A percentile compares a stretch with the other conserved stretches of the same genome.
Conservation (phyloP, 2,329 filamentous ascomycete genomes). For the Claviceps digitariae region DNA sequence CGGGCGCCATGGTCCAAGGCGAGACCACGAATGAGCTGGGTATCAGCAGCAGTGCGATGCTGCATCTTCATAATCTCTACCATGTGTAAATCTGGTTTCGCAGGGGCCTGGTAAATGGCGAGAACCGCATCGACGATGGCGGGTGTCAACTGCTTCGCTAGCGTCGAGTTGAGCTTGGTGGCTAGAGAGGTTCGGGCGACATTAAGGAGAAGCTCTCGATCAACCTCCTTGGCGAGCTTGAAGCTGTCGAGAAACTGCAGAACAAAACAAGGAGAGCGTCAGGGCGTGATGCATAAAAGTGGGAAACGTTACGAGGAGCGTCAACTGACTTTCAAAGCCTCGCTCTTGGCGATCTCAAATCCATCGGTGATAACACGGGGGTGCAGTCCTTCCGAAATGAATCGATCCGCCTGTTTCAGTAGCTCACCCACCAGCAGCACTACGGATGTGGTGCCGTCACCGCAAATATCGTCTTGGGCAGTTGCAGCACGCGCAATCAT, state of each 20-base stretch:
- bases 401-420: constrained; percentile 91
- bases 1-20: constrained; percentile 90
- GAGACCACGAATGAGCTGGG: constrained; percentile 84
- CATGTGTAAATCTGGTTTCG: constrained; percentile 97
- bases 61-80: constrained; percentile 99
- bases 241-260: constrained; percentile 83
- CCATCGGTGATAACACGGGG: constrained; percentile 94
- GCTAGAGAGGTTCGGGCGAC: constrained; percentile 90
- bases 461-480: constrained; percentile 95
- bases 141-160: constrained; percentile 84
- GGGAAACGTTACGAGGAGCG: not conserved
- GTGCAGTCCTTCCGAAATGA: constrained; percentile 94
- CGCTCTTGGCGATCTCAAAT: constrained; percentile 90
- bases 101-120: constrained; percentile 76
- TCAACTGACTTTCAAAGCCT: constrained; percentile 62
- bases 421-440: constrained; percentile 93
- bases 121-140: constrained; percentile 95
- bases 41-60: constrained; percentile 90
- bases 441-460: constrained; percentile 93
- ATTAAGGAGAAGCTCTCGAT: constrained; percentile 83
- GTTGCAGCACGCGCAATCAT: constrained; percentile 76
- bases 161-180: constrained; percentile 81
- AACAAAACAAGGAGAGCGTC: not conserved
- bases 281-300: not conserved
- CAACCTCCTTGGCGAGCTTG: constrained; percentile 77